Evolutionary conservation across 192 early-diverging fungal genomes (phyloP), one percentile per base, ranked within the genome.

Genomic region (Oehlia diaphana): DNA sequence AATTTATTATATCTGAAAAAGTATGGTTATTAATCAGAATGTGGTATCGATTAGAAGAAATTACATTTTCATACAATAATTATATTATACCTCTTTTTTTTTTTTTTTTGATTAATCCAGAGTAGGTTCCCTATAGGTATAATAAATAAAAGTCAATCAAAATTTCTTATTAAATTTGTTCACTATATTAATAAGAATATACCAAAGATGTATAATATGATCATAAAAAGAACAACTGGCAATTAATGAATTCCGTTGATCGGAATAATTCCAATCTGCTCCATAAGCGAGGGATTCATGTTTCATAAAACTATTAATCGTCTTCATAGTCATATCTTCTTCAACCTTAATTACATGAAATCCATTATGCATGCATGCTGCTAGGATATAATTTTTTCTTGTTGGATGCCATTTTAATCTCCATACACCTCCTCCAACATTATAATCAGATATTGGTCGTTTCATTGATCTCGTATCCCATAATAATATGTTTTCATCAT

Each of bases 351-450:
- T 82, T 9, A 97, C 88, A 84, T 95, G 94, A 74, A 95, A 94
- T 23, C 97, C 97, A 70, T 91, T 91, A 83, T 98, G 93, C 97
- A 99, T 99, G 35, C 91, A 92, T 8, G 93, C 96, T 12, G 94
- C 92, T 19, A 97, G 79, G 42, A 99, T 81, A 21, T 77, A 69
- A 42, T 87, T 81, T 2, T 88, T 80, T 9, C 88, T 83, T 0
- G 84, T 87, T 1, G 97, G 97, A 80, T 98, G 96, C 96, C 96
- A 99, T 86, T 95, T 94, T 50, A 99, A 82, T 31, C 96, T 85
- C 97, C 97, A 99, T 12, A 97, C 94, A 12, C 97, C 97, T 8
- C 97, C 96, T 37, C 92, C 95, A 21, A 92, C 90, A 39, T 88
- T 88, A 62, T 89, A 81, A 26, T 93, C 92, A 1, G 84, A 78